phyloP scores from a whole-genome alignment of 768 basidiomycete genomes.

The Pleurotus sapidus region DNA sequence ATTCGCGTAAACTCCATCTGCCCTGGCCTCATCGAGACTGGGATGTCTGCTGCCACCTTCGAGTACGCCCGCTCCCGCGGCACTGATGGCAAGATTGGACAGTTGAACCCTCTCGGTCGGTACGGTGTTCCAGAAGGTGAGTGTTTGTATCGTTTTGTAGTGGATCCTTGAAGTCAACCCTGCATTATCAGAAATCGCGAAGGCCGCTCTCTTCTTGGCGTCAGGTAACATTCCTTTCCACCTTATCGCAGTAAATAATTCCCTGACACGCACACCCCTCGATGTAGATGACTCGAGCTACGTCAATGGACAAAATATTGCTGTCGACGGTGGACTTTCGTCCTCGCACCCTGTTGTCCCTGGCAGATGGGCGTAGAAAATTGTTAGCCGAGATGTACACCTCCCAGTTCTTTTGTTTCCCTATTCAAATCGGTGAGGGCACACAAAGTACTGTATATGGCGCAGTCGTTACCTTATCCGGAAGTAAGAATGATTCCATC shows the following conservation, averaged over 20 bases:
- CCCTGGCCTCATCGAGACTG: constrained; percentile 91
- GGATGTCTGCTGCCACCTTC: constrained; percentile 82
- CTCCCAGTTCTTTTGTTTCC: no score
- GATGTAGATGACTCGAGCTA: constrained; percentile 81
- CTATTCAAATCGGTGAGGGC: background rate
- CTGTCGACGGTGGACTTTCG: constrained; percentile 85
- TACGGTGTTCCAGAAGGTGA: constrained; percentile 80
- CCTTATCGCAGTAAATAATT: constrained; percentile 1
- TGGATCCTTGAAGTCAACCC: background rate
- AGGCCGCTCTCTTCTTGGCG: constrained; percentile 81
- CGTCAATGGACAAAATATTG: constrained; percentile 86
- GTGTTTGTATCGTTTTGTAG: constrained; percentile 13
- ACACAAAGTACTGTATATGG: constrained; percentile 1
- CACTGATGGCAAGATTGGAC: constrained; percentile 72
- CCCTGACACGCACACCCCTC: background rate
- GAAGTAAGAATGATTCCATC: background rate
- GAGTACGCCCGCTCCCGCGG: constrained; percentile 75
- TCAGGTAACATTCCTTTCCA: constrained; percentile 49
- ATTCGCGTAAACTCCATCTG: constrained; percentile 89
- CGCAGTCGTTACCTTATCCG: background rate
- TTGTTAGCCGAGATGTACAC: constrained; percentile 25
- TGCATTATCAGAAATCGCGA: constrained; percentile 70
- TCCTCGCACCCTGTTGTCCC: constrained; percentile 77
- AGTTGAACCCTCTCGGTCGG: constrained; percentile 80
- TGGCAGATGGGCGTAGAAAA: constrained; percentile 61